Evolutionary conservation across 495 filamentous ascomycete genomes (phyloP), one percentile per base, ranked within the genome.

Genomic region (Lasiosphaeria ovina): DNA sequence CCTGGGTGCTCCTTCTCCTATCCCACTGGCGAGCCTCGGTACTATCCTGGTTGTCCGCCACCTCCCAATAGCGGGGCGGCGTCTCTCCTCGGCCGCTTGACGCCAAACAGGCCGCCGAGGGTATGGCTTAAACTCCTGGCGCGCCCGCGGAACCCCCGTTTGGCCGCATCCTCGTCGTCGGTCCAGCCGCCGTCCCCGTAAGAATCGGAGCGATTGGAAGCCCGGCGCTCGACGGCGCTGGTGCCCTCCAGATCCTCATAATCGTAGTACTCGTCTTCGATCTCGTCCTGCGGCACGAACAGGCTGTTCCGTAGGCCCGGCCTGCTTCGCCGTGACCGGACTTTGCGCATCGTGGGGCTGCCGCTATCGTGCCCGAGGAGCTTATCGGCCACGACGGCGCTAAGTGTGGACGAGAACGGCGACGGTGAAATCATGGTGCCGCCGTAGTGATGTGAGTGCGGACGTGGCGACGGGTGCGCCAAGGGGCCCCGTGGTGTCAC

Each of bases 61-160:
- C 3, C 38, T 8, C 38, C 38, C 7, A 14, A 42, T 14, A n/a
- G 16, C 44, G 44, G 44, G 44, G 44, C 44, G 12, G 44, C 16
- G 16, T 47, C 44, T n/a, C 54, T 57, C 54, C 51, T 57, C 4
- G 34, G 36, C 36, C 49, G 54, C 40, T 47, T 57, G 17, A 64
- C 62, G 7, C 70, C 64, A 59, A 82, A 76, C 36, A 83, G 66
- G 40, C 77, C 75, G 16, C 79, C 76, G 3, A 83, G 58, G 11
- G 80, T 79, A 52, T 75, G 75, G 57, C 81, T 83, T 36, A 83
- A 58, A 67, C 79, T 83, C 56, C 81, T 71, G 34, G 80, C 75
- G 34, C 78, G 63, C 31, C 72, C 71, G 16, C 72, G 66, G 16
- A 69, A 49, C 38, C 59, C 63, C 47, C 61, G 67, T 7, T 60